These are phyloP conservation scores for Acanthamoeba sp. DNA, from an alignment of 208 protist species.

Conservation along the genomic window DNA sequence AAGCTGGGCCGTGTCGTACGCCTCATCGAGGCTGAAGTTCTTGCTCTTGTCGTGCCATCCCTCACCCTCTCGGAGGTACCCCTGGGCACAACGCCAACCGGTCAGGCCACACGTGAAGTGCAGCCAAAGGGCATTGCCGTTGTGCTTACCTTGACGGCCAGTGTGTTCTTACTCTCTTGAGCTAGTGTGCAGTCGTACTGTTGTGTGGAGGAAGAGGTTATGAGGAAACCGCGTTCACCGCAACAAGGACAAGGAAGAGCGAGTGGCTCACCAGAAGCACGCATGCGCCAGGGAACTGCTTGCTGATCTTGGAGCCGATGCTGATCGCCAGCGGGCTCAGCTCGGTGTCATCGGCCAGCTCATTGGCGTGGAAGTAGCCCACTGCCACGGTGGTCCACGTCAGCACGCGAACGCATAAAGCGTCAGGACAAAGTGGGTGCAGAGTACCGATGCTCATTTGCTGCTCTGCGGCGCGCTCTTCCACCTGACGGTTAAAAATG, in stretches of 20 bases:
- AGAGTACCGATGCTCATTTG: conserved; percentile 6
- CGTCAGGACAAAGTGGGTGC: no score
- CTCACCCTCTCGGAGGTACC: not conserved
- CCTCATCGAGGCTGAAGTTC: conserved; percentile 9
- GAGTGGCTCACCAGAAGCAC: conserved; percentile 20
- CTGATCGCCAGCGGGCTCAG: conserved; percentile 32
- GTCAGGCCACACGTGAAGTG: no score
- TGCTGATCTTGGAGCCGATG: conserved; percentile 62
- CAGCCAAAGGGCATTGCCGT: not conserved
- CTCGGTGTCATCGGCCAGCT: conserved; percentile 51
- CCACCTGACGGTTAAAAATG: not conserved
- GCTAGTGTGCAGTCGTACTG: not conserved
- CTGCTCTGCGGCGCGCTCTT: not conserved
- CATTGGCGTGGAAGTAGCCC: conserved; percentile 70
- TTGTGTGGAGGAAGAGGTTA: not conserved
- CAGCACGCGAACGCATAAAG: no score
- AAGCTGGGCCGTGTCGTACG: conserved; percentile 41
- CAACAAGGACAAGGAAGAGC: not conserved
- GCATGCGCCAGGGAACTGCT: conserved; percentile 7
- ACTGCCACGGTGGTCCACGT: not conserved
- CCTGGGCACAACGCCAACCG: not conserved
- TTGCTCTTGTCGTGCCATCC: conserved; percentile 51
- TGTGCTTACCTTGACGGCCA: conserved; percentile 27
- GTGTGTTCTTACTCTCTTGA: not conserved
- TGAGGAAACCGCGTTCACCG: not conserved